phyloP scores from a whole-genome alignment of 768 basidiomycete genomes.

The Nidularia sp. region DNA sequence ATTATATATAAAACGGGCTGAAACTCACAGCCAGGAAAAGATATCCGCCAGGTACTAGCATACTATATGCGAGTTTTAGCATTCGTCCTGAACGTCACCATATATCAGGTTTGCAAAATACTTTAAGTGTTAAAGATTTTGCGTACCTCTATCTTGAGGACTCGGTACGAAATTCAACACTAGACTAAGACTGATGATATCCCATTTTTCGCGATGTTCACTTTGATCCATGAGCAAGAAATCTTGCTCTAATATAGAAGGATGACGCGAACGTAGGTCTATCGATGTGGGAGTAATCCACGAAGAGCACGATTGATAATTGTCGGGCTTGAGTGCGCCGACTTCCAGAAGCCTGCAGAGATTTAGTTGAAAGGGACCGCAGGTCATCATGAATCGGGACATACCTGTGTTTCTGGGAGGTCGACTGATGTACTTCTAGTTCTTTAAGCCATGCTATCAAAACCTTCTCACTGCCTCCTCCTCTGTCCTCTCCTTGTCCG shows the following conservation, averaged over 20 bases:
- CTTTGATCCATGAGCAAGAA: slow-evolving; percentile 61
- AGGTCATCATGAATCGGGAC: slow-evolving; percentile 7
- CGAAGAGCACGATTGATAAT: slow-evolving; percentile 57
- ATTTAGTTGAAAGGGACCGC: background rate
- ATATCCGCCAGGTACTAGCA: slow-evolving; percentile 51
- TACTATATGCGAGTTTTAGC: slow-evolving; percentile 55
- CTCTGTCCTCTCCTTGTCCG: slow-evolving; percentile 78
- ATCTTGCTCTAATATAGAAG: slow-evolving; percentile 80
- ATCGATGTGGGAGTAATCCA: slow-evolving; percentile 80
- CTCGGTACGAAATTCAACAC: slow-evolving; percentile 88
- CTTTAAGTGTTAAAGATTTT: background rate
- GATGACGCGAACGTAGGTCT: slow-evolving; percentile 82
- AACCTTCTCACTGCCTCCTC: slow-evolving; percentile 85
- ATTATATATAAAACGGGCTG: background rate
- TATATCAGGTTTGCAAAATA: background rate
- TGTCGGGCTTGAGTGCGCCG: slow-evolving; percentile 82
- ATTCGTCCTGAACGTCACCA: slow-evolving; percentile 52
- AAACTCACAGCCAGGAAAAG: slow-evolving; percentile 68
- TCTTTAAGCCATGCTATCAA: slow-evolving; percentile 74
- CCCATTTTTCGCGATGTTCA: slow-evolving; percentile 59
- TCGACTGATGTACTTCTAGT: slow-evolving; percentile 26
- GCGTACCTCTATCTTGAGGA: slow-evolving; percentile 66
- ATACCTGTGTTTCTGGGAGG: slow-evolving; percentile 31
- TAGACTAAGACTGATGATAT: slow-evolving; percentile 79
- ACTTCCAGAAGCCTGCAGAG: slow-evolving; percentile 74